Conservation (phyloP, 371 early-diverging fungal species). For the Mucor mucedo region DNA sequence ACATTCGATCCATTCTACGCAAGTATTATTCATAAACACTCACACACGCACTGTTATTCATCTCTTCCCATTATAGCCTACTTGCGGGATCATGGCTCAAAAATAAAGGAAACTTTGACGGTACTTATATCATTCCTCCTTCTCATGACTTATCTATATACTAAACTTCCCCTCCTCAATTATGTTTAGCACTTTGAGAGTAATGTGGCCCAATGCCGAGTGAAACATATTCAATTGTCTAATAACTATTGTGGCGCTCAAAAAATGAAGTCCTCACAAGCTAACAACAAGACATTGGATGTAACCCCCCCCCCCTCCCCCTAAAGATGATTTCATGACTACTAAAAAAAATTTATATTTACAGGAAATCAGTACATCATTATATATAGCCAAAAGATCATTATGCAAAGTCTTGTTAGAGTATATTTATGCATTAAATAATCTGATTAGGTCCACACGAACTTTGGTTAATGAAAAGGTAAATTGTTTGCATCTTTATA, state of each 20-base stretch:
- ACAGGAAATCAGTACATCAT: slow-evolving; percentile 27
- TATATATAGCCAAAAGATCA: slow-evolving; percentile 29
- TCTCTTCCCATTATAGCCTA: slow-evolving; percentile 6
- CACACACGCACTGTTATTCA: background rate
- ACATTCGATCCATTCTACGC: slow-evolving; percentile 21
- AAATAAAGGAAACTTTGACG: slow-evolving; percentile 28
- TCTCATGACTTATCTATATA: background rate
- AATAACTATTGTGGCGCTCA: slow-evolving; percentile 33
- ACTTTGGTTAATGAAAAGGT: slow-evolving; percentile 29
- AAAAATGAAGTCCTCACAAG: slow-evolving; percentile 25
- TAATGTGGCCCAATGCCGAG: slow-evolving; percentile 16
- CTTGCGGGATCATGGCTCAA: slow-evolving; percentile 23
- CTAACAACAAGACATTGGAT: slow-evolving; percentile 23
- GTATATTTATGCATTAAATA: slow-evolving; percentile 29
- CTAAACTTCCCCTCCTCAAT: slow-evolving; percentile 4
- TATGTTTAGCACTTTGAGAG: slow-evolving; percentile 26
- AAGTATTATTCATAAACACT: background rate
- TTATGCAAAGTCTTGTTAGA: slow-evolving; percentile 31
- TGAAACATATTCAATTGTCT: slow-evolving; percentile 26
- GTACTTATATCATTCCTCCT: slow-evolving; percentile 13
- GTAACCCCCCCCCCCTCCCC: slow-evolving; percentile 8
- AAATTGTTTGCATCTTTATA: background rate
- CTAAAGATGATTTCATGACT: background rate
- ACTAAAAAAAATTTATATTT: background rate
- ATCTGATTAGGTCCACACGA: slow-evolving; percentile 27